phyloP scores from a whole-genome alignment of 768 basidiomycete genomes.

The Agrocybe praecox region DNA sequence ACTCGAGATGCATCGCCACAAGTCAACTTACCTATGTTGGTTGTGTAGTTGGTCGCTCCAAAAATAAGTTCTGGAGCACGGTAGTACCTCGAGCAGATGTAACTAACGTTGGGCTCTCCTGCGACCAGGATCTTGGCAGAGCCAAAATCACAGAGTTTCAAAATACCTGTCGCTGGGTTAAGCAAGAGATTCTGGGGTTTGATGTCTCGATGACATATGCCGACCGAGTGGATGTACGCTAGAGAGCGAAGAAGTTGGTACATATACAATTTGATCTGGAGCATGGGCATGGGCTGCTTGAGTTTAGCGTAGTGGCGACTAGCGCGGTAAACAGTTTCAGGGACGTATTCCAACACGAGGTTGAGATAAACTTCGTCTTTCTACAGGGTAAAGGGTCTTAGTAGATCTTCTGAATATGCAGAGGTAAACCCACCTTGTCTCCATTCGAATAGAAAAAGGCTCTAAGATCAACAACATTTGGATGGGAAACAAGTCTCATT shows the following conservation, averaged over 20 bases:
- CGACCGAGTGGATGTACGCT: conserved; percentile 99
- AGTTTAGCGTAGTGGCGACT: conserved; percentile 99
- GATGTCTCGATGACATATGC: conserved; percentile 99
- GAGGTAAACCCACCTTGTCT: conserved; percentile 77
- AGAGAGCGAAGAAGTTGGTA: conserved; percentile 98
- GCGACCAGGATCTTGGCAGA: conserved; percentile 98
- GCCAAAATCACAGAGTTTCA: conserved; percentile 99
- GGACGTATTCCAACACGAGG: conserved; percentile 98
- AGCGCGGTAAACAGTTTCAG: conserved; percentile 98
- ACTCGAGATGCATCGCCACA: conserved; percentile 3
- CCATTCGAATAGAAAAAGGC: conserved; percentile 99
- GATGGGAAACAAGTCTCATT: conserved; percentile 95
- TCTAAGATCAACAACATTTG: conserved; percentile 96
- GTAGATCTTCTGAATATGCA: conserved; percentile 10
- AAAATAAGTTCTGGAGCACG: conserved; percentile 99
- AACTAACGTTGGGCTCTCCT: conserved; percentile 98
- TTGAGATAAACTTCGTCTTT: conserved; percentile 99
- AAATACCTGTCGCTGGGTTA: conserved; percentile 94
- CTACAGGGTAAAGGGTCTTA: conserved; percentile 41
- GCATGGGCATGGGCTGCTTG: conserved; percentile 99
- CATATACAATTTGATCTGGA: conserved; percentile 99
- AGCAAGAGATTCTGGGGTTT: conserved; percentile 99
- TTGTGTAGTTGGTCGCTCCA: conserved; percentile 99
- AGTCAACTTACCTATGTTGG: conserved; percentile 87
- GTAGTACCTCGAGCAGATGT: conserved; percentile 99